Base-by-base conservation (phyloP, 495 filamentous ascomycete species). In the Penicillium tannophilum region DNA sequence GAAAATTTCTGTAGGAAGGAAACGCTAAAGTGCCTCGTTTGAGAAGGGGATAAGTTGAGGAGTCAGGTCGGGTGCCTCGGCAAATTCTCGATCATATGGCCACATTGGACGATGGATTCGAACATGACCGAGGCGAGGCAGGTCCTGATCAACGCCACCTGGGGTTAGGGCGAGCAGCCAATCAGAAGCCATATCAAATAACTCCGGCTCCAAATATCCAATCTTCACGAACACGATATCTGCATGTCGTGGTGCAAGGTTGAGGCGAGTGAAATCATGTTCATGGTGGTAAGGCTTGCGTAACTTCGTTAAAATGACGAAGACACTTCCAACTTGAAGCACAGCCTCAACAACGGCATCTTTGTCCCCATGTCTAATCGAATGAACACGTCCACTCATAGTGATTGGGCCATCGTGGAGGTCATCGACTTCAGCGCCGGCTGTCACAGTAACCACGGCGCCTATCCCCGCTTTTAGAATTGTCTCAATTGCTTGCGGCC, bases 151-250 rank as follows among this genome's bases (percentile, higher is more conserved):
- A 42, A 85, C 81, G 31, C 81, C 82, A 2, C 82, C 82, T 6
- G 80, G 80, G 1, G 81, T 84, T 12, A 85, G 69, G 9, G 65
- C 81, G 0, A 83, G 74, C 76, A 81, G 81, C 82, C 82, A 85
- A 52, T 80, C 80, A 11, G 69, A 64, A 0, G 82, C 81, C 80
- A 84, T 84, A 42, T 74, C 73, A 51, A 79, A 84, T 1, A 86
- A 61, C 41, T 86, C 80, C 16, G 83, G 83, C 61, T 86, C 82
- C 11, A 86, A 62, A 57, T 85, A 86, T 19, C 83, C 82, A 50
- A 86, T 86, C 68, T 86, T 86, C 6, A 85, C 81, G 17, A 86
- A 75, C 12, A 86, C 80, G 16, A 86, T 77, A 56, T 82, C 79
- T 10, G 76, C 71, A 4, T 68, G 61, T 1, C 81, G 77, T 11